Evolutionary conservation across 2,329 filamentous ascomycete species (phyloP).

Genomic region (Aspergillus quadricinctus): DNA sequence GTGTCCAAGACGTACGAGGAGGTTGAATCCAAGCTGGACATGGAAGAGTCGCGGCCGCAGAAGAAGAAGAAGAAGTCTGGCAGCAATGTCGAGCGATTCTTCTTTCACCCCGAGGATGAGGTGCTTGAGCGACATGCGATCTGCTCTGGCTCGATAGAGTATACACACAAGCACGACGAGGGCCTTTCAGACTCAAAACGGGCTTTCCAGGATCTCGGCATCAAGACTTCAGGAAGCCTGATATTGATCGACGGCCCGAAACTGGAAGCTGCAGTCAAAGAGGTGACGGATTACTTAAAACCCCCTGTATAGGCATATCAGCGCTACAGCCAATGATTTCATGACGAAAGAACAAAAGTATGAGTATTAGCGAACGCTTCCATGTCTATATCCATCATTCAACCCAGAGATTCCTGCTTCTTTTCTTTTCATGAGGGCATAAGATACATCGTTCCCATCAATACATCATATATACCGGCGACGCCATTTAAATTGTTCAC

Average conservation of each 20-base stretch:
- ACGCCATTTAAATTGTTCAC: constrained; percentile 15
- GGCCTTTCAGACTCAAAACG: constrained; percentile 84
- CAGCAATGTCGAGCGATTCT: constrained; percentile 61
- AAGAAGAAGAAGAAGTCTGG: constrained; percentile 61
- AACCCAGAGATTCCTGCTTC: background rate
- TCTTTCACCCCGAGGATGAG: constrained; percentile 96
- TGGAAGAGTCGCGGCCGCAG: constrained; percentile 56
- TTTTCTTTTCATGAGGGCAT: background rate
- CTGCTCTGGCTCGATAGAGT: constrained; percentile 67
- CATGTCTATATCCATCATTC: constrained; percentile 2
- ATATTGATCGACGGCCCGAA: constrained; percentile 78
- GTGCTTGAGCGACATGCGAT: constrained; percentile 71
- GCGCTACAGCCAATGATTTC: background rate
- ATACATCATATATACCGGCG: background rate
- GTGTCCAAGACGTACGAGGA: constrained; percentile 91
- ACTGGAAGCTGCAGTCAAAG: constrained; percentile 72
- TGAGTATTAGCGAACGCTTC: background rate
- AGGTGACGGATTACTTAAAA: constrained; percentile 68
- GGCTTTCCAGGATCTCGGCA: constrained; percentile 88
- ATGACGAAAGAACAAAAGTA: constrained; percentile 2
- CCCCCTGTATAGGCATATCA: constrained; percentile 38
- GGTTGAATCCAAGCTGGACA: constrained; percentile 73
- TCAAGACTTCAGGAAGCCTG: constrained; percentile 77
- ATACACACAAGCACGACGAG: constrained; percentile 72
- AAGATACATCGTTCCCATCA: background rate